Percentiles rank a stretch among this genome's conserved stretches.
These are phyloP conservation scores for Acanthamoeba castellanii DNA, from an alignment of 208 protist species.

Conservation along the genomic window DNA sequence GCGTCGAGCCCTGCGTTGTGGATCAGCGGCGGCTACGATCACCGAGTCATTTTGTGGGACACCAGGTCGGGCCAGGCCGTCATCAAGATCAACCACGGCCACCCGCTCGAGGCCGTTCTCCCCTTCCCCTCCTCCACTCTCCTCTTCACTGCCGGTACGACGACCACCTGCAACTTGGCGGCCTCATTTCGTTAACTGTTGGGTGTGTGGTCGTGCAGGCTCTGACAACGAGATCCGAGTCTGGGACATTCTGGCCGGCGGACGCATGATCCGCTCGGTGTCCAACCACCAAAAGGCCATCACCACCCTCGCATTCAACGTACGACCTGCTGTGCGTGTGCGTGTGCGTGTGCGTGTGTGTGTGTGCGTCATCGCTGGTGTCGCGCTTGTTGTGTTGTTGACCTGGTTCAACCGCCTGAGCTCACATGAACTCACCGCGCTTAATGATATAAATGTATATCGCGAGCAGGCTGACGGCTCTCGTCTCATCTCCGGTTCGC, in stretches of 20 bases:
- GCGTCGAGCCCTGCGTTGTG: conserved; percentile 66
- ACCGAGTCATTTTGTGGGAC: conserved; percentile 84
- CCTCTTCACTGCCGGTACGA: conserved; percentile 63
- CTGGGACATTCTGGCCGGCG: conserved; percentile 83
- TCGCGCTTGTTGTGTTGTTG: not conserved
- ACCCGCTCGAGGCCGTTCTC: conserved; percentile 80
- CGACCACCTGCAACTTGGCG: no score
- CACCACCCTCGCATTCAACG: conserved; percentile 79
- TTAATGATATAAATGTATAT: no score
- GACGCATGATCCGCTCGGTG: conserved; percentile 72
- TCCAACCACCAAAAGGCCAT: conserved; percentile 85
- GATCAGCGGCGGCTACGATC: conserved; percentile 81
- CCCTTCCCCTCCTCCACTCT: conserved; percentile 77
- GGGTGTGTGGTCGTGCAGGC: not conserved
- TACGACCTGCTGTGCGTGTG: not conserved
- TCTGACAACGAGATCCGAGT: conserved; percentile 76
- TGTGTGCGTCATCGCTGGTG: no score
- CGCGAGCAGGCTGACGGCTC: not conserved
- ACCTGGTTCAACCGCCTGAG: not conserved
- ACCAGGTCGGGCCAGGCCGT: conserved; percentile 41
- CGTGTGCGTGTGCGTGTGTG: not conserved
- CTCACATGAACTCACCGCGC: not conserved
- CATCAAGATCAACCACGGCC: conserved; percentile 78
- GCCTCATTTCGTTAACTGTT: not conserved
- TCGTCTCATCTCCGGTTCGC: conserved; percentile 79